A percentile compares a stretch with the other conserved stretches of the same genome.
Conservation (phyloP, 78 protist genomes). For the Dictyostelium citrinum region DNA sequence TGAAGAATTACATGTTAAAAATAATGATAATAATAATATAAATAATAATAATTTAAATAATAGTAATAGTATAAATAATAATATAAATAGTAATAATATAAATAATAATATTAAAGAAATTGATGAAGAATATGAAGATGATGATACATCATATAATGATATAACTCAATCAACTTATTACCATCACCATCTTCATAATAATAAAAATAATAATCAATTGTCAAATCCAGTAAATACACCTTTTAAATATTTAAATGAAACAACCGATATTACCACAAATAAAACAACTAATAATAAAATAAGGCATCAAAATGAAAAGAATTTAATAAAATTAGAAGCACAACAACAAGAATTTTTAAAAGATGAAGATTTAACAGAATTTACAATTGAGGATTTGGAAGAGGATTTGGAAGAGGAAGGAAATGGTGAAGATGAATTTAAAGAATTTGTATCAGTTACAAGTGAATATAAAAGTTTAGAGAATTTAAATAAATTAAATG, state of each 20-base stretch:
- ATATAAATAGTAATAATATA: background rate
- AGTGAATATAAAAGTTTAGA: background rate
- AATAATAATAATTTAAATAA: background rate
- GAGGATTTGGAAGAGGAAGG: background rate
- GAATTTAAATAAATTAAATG: background rate
- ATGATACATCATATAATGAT: background rate
- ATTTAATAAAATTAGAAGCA: background rate
- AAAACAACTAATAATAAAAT: background rate
- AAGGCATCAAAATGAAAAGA: background rate
- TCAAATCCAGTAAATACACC: too few species aligned
- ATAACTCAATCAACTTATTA: background rate
- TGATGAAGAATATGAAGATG: background rate
- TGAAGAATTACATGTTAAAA: background rate
- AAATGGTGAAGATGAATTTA: conserved; percentile 18
- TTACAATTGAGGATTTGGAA: background rate
- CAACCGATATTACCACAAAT: background rate
- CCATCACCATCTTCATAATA: too few species aligned
- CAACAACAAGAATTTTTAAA: background rate
- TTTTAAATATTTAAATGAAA: background rate
- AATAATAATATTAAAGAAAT: background rate
- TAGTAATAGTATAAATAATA: background rate
- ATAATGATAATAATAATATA: background rate
- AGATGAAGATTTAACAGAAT: background rate
- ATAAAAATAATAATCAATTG: too few species aligned
- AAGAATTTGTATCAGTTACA: conserved; percentile 2